Percentiles rank a stretch among this genome's conserved stretches.
These are phyloP conservation scores for Nyctanthes arbortristis DNA, from an alignment of 257 asterid species.

Conservation along the genomic window DNA sequence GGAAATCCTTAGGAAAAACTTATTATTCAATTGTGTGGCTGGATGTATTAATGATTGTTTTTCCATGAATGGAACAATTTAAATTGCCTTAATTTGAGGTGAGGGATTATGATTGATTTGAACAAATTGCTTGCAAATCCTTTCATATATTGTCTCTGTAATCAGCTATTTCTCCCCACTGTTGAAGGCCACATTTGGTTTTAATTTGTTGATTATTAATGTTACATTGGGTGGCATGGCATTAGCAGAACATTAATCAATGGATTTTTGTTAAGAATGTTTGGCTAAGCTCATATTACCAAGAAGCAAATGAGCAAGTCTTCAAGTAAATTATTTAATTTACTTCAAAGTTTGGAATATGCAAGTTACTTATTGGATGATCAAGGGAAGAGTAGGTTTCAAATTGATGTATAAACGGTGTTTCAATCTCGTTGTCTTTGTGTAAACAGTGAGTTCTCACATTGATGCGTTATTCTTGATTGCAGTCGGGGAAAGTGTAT, in stretches of 20 bases:
- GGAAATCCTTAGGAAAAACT: no score
- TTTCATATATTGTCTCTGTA: no score
- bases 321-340: not conserved
- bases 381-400: not conserved
- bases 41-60: no score
- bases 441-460: not conserved
- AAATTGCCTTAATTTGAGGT: not conserved
- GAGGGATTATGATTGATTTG: not conserved
- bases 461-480: slow-evolving; percentile 2
- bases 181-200: not conserved
- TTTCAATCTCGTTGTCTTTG: no score
- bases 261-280: not conserved
- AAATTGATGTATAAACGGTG: not conserved
- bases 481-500: slow-evolving; percentile 85
- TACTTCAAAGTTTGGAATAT: not conserved
- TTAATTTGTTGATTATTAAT: no score
- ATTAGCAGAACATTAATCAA: not conserved
- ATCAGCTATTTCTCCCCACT: not conserved
- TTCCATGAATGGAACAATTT: not conserved
- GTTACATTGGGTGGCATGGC: not conserved
- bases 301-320: not conserved
- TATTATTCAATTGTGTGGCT: no score
- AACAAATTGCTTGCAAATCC: not conserved
- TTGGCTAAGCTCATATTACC: not conserved
- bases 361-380: not conserved